Evolutionary conservation across 2,329 filamentous ascomycete genomes (phyloP).

Genomic region (Sporothrix euskadiensis): DNA sequence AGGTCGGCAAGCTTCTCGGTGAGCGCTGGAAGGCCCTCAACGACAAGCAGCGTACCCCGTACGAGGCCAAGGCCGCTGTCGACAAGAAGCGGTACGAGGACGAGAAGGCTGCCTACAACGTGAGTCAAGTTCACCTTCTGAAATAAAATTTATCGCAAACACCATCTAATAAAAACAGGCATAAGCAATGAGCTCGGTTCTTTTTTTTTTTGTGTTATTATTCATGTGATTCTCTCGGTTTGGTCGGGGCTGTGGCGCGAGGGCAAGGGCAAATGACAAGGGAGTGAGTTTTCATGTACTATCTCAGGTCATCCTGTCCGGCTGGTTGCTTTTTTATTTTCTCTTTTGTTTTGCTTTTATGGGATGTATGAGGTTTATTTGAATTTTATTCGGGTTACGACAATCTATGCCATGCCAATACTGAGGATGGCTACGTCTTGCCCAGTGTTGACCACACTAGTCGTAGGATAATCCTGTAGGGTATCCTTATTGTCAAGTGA

Average conservation of each 20-base stretch:
- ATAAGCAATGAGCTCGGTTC: conserved; percentile 19
- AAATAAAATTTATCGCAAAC: background rate
- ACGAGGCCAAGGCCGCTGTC: conserved; percentile 91
- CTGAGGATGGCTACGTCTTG: background rate
- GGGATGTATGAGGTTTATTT: conserved; percentile 31
- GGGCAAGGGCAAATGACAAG: conserved; percentile 32
- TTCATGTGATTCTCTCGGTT: conserved; percentile 28
- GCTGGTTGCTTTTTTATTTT: conserved; percentile 27
- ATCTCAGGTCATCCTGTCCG: conserved; percentile 30
- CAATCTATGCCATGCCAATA: conserved; percentile 21
- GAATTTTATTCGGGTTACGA: conserved; percentile 31
- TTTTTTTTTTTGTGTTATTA: conserved; percentile 24
- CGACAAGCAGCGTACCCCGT: conserved; percentile 89
- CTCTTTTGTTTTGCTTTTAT: conserved; percentile 32
- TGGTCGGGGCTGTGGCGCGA: conserved; percentile 32
- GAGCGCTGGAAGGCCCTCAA: conserved; percentile 97
- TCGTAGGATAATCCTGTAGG: background rate
- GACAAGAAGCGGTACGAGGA: conserved; percentile 99
- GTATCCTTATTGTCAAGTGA: background rate
- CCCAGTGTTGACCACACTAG: background rate
- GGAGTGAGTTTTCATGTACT: conserved; percentile 31
- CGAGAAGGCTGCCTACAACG: conserved; percentile 92
- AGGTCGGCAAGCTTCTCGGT: conserved; percentile 97
- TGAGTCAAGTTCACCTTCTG: conserved; percentile 50
- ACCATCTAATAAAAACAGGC: conserved; percentile 15